Conservation (phyloP, 129 eudicot genomes). For the Tanacetum coccineum region DNA sequence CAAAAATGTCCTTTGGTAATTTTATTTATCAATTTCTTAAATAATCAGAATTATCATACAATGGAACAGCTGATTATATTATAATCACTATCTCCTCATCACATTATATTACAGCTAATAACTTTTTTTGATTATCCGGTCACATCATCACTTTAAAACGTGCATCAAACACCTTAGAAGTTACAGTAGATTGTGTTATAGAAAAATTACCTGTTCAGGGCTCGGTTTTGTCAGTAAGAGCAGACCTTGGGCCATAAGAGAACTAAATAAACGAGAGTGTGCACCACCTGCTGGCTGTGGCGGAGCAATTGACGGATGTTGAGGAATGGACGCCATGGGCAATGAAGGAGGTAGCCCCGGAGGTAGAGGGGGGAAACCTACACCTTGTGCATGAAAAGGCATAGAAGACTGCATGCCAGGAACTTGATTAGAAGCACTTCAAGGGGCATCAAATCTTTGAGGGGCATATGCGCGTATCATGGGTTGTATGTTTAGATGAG, state of each 20-base stretch:
- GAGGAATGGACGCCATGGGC: conserved; percentile 23
- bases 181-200: not conserved
- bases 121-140: too few relatives aligned
- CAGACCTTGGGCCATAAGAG: conserved; percentile 83
- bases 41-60: too few relatives aligned
- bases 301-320: conserved; percentile 34
- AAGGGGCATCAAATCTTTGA: conserved; percentile 37
- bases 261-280: conserved; percentile 56
- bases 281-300: conserved; percentile 47
- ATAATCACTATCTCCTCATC: too few relatives aligned
- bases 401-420: conserved; percentile 39
- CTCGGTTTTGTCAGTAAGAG: conserved; percentile 54
- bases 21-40: too few relatives aligned
- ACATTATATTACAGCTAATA: too few relatives aligned
- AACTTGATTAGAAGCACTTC: conserved; percentile 27
- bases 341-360: conserved; percentile 45
- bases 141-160: too few relatives aligned
- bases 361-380: conserved; percentile 44
- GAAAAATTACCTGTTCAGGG: conserved; percentile 53
- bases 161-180: too few relatives aligned
- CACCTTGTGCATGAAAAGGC: conserved; percentile 46
- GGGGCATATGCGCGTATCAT: conserved; percentile 46
- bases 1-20: too few relatives aligned
- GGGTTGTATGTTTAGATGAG: conserved; percentile 17
- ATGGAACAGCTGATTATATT: too few relatives aligned